A percentile compares a stretch with the other conserved stretches of the same genome.
Conservation (phyloP, 768 basidiomycete species). For the Amanita jacksonii region DNA sequence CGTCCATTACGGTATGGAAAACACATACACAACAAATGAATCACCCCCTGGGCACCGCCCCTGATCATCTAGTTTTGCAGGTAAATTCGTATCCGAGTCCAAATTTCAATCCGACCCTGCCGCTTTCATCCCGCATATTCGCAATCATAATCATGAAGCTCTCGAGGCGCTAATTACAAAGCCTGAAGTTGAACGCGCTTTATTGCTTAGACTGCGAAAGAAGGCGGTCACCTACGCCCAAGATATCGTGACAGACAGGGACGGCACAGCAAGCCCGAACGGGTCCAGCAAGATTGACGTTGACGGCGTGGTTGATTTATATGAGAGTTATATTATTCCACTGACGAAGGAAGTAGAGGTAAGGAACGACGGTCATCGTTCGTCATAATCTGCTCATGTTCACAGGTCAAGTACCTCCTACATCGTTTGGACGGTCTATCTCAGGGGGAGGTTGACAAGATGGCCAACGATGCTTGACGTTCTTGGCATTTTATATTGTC, state of each 20-base stretch:
- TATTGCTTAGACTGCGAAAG: constrained; percentile 76
- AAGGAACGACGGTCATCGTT: no score
- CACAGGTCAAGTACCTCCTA: constrained; percentile 91
- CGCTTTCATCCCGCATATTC: constrained; percentile 89
- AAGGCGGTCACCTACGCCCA: constrained; percentile 78
- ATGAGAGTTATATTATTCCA: constrained; percentile 93
- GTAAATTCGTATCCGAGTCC: constrained; percentile 98
- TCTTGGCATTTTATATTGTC: neutral
- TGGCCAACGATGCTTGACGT: constrained; percentile 21
- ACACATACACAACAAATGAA: no score
- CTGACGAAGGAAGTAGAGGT: constrained; percentile 99
- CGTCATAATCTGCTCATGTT: neutral
- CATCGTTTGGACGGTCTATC: constrained; percentile 81
- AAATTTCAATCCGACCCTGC: constrained; percentile 86
- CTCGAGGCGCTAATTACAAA: constrained; percentile 92
- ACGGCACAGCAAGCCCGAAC: constrained; percentile 25
- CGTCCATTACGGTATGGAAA: constrained; percentile 92
- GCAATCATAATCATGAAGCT: constrained; percentile 61
- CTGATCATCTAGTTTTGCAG: constrained; percentile 30
- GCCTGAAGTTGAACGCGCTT: constrained; percentile 83
- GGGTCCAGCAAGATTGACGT: constrained; percentile 71
- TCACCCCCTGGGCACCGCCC: no score
- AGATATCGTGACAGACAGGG: constrained; percentile 67
- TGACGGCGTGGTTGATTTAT: constrained; percentile 86
- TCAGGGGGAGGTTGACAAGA: constrained; percentile 64